phyloP scores from a whole-genome alignment of 1,284 basidiomycete genomes.

The Ceratobasidium sp. region DNA sequence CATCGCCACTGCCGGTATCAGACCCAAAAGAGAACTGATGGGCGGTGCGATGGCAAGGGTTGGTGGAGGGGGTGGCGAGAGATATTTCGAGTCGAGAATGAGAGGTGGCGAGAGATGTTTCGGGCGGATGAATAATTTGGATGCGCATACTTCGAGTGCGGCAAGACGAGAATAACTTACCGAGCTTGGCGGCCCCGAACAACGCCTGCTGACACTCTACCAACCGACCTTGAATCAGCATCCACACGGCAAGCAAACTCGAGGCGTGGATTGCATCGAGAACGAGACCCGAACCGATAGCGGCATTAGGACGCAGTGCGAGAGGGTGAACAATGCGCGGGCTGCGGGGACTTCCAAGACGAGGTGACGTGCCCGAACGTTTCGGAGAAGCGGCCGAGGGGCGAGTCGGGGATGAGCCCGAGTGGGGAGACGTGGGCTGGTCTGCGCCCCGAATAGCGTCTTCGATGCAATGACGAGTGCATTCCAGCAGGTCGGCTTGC shows the following conservation, averaged over 20 bases:
- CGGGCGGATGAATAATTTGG: no score
- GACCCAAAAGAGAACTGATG: neutral
- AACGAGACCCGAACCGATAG: no score
- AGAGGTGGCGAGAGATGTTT: no score
- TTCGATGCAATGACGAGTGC: conserved; percentile 13
- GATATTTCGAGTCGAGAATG: no score
- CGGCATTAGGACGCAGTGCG: no score
- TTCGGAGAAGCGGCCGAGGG: no score
- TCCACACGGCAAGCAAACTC: conserved; percentile 3
- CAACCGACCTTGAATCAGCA: conserved; percentile 4
- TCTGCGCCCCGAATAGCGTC: conserved; percentile 11
- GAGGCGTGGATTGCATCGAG: conserved; percentile 32
- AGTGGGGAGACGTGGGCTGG: neutral
- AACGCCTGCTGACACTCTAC: conserved; percentile 31
- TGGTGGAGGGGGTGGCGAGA: no score
- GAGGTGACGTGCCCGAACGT: no score
- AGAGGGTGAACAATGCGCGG: no score
- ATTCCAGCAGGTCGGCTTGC: neutral
- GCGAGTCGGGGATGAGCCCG: no score
- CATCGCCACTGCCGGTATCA: neutral
- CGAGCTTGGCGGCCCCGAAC: conserved; percentile 27
- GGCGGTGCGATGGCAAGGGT: neutral
- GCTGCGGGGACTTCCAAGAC: no score
- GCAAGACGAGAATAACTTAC: conserved; percentile 5
- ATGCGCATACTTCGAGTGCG: no score